phyloP scores from a whole-genome alignment of 225 moss, liverwort and hornwort species.

The Sphagnum contortum region DNA sequence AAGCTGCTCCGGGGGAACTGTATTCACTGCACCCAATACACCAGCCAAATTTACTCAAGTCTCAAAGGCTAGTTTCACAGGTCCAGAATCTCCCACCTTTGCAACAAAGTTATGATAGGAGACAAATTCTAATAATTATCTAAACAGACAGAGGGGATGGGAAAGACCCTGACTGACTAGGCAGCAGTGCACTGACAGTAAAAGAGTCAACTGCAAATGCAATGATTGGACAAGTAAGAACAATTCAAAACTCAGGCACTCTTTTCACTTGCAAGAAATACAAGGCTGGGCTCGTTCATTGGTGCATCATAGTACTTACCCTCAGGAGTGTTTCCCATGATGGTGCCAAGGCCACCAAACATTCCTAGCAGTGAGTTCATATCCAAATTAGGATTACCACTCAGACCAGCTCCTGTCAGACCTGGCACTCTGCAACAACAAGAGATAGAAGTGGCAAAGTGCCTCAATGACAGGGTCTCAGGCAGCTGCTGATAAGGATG shows the following conservation, averaged over 20 bases:
- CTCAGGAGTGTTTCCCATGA: constrained; percentile 47
- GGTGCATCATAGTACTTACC: constrained; percentile 26
- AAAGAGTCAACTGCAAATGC: not conserved
- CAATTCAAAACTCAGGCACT: too few relatives aligned
- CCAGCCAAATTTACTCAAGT: not conserved
- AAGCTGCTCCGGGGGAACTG: constrained; percentile 77
- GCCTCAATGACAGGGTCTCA: not conserved
- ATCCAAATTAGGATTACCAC: constrained; percentile 53
- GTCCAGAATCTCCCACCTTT: too few relatives aligned
- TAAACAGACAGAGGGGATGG: not conserved
- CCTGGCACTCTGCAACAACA: constrained; percentile 36
- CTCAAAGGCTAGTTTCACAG: not conserved
- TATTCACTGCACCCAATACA: constrained; percentile 19
- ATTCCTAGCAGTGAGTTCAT: constrained; percentile 73
- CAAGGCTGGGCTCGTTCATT: too few relatives aligned
- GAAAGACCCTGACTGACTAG: not conserved
- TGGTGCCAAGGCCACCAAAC: constrained; percentile 80
- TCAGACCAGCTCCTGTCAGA: constrained; percentile 48
- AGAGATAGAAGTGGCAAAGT: not conserved
- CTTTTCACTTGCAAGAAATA: too few relatives aligned
- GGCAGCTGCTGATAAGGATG: not conserved
- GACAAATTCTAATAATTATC: not conserved
- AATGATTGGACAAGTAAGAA: not conserved
- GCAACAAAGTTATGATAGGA: not conserved
- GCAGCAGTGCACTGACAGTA: not conserved